These are phyloP conservation scores for Cenchrus fungigraminus DNA, from an alignment of 176 grass and related monocot genomes.

Conservation along the genomic window DNA sequence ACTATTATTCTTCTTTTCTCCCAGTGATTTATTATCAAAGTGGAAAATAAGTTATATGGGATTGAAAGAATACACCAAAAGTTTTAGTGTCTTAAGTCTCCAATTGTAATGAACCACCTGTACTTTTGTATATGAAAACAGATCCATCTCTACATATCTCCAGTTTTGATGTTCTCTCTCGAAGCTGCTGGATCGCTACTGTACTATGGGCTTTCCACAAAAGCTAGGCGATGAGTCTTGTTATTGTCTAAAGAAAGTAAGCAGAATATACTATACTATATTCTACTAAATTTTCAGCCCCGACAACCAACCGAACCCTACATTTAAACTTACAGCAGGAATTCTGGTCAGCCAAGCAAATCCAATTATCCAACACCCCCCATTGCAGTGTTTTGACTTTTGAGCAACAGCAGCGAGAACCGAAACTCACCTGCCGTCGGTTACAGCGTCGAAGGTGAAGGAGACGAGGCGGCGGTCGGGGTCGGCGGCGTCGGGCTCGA, in stretches of 20 bases:
- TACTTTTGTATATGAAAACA: conserved; percentile 9
- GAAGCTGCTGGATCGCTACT: neutral
- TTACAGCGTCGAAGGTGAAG: conserved; percentile 84
- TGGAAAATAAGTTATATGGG: neutral
- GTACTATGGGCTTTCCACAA: neutral
- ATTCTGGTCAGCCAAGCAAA: conserved; percentile 16
- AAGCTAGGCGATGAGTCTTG: neutral
- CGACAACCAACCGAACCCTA: neutral
- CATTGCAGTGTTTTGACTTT: neutral
- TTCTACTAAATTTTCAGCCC: neutral
- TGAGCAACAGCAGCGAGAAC: neutral
- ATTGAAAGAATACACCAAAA: neutral
- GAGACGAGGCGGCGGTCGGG: conserved; percentile 71
- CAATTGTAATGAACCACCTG: neutral
- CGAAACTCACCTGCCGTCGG: conserved; percentile 66
- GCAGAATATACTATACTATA: neutral
- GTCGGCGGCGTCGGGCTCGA: conserved; percentile 60
- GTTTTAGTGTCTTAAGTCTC: neutral
- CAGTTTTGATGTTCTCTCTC: neutral
- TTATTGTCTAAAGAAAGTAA: neutral
- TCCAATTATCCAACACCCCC: neutral
- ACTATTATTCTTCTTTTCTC: neutral
- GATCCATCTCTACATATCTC: neutral
- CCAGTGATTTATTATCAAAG: neutral
- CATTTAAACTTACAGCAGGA: neutral